Percentiles rank a stretch among this genome's conserved stretches.
These are phyloP conservation scores for Boechera retrofracta DNA, from an alignment of 345 rosid genomes.

Conservation along the genomic window DNA sequence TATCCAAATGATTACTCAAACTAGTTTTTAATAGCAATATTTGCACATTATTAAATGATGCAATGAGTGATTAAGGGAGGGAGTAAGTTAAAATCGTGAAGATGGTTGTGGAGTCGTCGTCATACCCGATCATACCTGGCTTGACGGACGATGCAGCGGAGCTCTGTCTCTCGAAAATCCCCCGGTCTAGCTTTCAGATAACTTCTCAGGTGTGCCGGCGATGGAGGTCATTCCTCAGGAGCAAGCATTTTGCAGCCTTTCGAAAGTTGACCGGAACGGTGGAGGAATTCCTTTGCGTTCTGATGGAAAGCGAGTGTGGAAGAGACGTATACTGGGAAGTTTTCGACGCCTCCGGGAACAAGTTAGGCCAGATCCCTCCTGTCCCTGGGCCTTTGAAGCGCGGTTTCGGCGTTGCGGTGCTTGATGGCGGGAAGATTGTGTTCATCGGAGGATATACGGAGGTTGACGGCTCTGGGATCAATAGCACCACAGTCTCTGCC, in stretches of 20 bases:
- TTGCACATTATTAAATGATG: conserved; percentile 10
- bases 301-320: conserved; percentile 64
- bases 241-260: conserved; percentile 71
- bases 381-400: conserved; percentile 75
- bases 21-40: neutral
- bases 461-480: conserved; percentile 50
- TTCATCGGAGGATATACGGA: conserved; percentile 75
- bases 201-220: conserved; percentile 71
- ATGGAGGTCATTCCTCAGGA: conserved; percentile 74
- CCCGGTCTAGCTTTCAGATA: conserved; percentile 59
- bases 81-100: neutral
- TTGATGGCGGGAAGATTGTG: conserved; percentile 70
- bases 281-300: conserved; percentile 78
- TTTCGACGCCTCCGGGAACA: conserved; percentile 63
- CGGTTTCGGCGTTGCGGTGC: conserved; percentile 72
- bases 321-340: conserved; percentile 90
- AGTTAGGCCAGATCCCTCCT: conserved; percentile 59
- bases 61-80: neutral
- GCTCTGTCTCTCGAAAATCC: conserved; percentile 73
- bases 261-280: conserved; percentile 66
- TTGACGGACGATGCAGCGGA: conserved; percentile 87
- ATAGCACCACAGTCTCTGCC: conserved; percentile 50
- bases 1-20: conserved; percentile 3
- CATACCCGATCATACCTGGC: conserved; percentile 58
- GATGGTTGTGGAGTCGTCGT: conserved; percentile 10